Base-by-base conservation (phyloP, 257 asterid genomes). In the Solanum commersonii region DNA sequence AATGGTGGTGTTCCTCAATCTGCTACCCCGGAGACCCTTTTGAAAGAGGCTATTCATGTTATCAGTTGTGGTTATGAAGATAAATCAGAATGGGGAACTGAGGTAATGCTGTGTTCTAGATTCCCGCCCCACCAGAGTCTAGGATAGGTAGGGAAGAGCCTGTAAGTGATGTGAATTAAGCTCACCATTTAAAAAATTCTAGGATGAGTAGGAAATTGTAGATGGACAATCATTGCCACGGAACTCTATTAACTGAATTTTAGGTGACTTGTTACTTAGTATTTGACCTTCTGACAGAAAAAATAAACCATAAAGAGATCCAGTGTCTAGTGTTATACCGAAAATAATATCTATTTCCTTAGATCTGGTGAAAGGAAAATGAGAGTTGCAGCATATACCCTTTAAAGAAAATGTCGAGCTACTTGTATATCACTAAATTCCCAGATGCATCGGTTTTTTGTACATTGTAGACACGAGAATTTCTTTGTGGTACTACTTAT, bases 31-130 rank as follows among this genome's bases (percentile, higher is more conserved):
- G 99, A 95, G 85, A 95, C 93, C 82, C 99, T 95, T 90, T 93
- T 95, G 71, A 96, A 96, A 93, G 99, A 96, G 92, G 99, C 99
- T 90, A 96, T 95, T 91, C 99, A 96, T 91, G 99, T 96, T 72
- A 96, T 96, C 87, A 96, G 99, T 90, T 96, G 99, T 94, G 99
- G 99, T n/a, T 96, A 95, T n/a, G 99, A 96, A 91, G 99, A 96
- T 87, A 96, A 96, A 92, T n/a, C 98, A 84, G 99, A 96, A 88
- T 96, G 99, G 99, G 99, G 99, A 89, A 90, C 90, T 87, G 99
- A 96, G 98, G 98, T 96, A 82, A 89, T 70, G 84, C 29, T 81
- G 29, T 86, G 73, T 84, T 82, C 4, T 67, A 42, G 25, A 33
- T 6, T 4, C 40, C 3, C 15, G 0, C 44, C 49, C 49, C 82